Base-by-base conservation (phyloP, 768 basidiomycete species). In the Auriscalpium orientale region DNA sequence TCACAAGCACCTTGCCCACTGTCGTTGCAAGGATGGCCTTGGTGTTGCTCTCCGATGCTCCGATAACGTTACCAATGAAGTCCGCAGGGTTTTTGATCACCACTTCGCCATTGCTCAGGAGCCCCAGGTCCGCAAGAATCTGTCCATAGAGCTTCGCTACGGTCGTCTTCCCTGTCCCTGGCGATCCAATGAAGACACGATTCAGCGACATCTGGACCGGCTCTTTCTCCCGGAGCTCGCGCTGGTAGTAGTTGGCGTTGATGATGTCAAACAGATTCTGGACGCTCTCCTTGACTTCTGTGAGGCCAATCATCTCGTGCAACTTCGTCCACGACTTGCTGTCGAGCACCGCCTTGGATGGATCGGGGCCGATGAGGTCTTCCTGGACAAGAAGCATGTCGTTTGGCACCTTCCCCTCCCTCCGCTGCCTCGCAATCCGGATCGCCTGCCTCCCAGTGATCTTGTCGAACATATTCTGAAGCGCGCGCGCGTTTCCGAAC, bases 41-140 rank as follows among this genome's bases (percentile, higher is more conserved):
- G 3, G 85, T 87, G 12, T 86, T 78, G 20, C 62, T 72, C 67
- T 88, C 85, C 0, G 86, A 85, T 38, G 78, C 73, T 3, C 85
- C 85, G 4, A 87, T 60, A 20, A 69, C 70, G 36, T 70, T 67
- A 4, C 86, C 86, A n/a, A 84, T 68, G 61, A 87, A 87, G 62
- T 87, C 85, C 0, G 85, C 69, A 0, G 86, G 85, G 58, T 84
- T 87, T 66, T 86, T 87, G 0, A 80, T 61, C 0, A 87, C 70
- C 45, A 88, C 85, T 79, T 88, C 86, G 9, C 83, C 83, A 44
- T 84, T 85, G 64, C 82, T 85, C n/a, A 88, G 64, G n/a, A 88
- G 64, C 4, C 79, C 77, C 1, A 88, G 64, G 49, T 85, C 83
- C 0, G 72, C 77, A 12, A 88, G 66, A 47, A 86, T 80, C 55